Evolutionary conservation across 768 basidiomycete species (phyloP), one percentile per base, ranked within the genome.

Genomic region (Roridomyces roridus): DNA sequence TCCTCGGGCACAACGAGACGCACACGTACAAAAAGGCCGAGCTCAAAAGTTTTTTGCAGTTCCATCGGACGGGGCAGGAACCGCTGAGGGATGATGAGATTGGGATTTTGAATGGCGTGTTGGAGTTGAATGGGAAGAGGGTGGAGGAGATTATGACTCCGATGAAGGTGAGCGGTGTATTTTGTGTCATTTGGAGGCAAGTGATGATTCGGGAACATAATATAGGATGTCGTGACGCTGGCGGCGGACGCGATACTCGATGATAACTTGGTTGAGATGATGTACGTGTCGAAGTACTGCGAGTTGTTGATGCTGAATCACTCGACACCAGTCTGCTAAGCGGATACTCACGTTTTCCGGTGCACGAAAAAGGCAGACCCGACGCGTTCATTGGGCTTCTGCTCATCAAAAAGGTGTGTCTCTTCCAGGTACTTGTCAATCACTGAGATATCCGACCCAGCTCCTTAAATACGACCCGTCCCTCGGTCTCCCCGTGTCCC

Each of bases 401-500:
- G 1, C 74, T 88, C 21, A 77, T 88, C 49, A 89, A 87, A 57
- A 80, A 81, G 74, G 84, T 83, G 44, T 25, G 31, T 34, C 31
- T 34, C 43, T 11, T 6, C 6, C 29, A 79, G 89, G 9, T 97
- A 95, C 68, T 71, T 89, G 96, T 0, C 80, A 96, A 52, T 77
- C 97, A 1, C 82, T 95, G 20, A 82, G 95, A 45, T 20, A n/a
- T n/a, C n/a, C n/a, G n/a, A n/a, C 18, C 1, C 65, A 95, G 92
- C 85, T 98, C 18, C 83, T 98, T 42, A 81, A 83, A 0, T 97
- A 98, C 66, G 95, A 98, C 67, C 94, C 95, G 0, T 81, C 88
- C n/a, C 80, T 88, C 68, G 84, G 77, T 3, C 80, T 87, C 34
- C 87, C 89, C 6, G 88, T 96, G 7, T 86, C 87, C 0, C 73